Conservation (phyloP, 768 basidiomycete species). For the Podaxis sp. region DNA sequence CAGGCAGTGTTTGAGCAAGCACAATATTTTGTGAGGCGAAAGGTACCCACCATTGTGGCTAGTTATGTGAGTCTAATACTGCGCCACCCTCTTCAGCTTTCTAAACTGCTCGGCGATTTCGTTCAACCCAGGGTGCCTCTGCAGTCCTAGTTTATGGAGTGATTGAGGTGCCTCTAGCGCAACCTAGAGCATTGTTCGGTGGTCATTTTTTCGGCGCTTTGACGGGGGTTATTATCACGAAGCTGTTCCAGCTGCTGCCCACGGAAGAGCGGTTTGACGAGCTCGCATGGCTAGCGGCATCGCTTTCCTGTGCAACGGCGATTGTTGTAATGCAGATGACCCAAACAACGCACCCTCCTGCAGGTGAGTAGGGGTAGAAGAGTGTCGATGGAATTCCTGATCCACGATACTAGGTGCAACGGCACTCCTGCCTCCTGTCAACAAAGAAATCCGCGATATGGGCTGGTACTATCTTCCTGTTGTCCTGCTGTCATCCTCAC, state of each 20-base stretch:
- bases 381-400: not conserved
- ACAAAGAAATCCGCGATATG: conserved; percentile 34
- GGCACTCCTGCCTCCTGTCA: conserved; percentile 43
- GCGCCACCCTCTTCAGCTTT: not conserved
- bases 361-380: conserved; percentile 25
- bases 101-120: not conserved
- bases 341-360: conserved; percentile 49
- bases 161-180: conserved; percentile 47
- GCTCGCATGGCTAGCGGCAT: conserved; percentile 46
- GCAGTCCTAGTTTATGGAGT: conserved; percentile 52
- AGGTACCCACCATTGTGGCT: conserved; percentile 43
- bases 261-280: conserved; percentile 36
- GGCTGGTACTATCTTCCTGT: conserved; percentile 54
- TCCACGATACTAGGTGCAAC: conserved; percentile 37
- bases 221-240: conserved; percentile 45
- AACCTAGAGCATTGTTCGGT: conserved; percentile 46
- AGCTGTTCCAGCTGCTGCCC: conserved; percentile 43
- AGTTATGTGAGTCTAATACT: conserved; percentile 35
- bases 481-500: conserved; percentile 40
- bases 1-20: conserved; percentile 46
- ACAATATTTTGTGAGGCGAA: conserved; percentile 40
- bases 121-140: conserved; percentile 41
- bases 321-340: conserved; percentile 51
- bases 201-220: conserved; percentile 50
- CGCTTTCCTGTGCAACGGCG: conserved; percentile 36